phyloP scores from a whole-genome alignment of 2,329 filamentous ascomycete genomes.

The Fusarium mangiferae region DNA sequence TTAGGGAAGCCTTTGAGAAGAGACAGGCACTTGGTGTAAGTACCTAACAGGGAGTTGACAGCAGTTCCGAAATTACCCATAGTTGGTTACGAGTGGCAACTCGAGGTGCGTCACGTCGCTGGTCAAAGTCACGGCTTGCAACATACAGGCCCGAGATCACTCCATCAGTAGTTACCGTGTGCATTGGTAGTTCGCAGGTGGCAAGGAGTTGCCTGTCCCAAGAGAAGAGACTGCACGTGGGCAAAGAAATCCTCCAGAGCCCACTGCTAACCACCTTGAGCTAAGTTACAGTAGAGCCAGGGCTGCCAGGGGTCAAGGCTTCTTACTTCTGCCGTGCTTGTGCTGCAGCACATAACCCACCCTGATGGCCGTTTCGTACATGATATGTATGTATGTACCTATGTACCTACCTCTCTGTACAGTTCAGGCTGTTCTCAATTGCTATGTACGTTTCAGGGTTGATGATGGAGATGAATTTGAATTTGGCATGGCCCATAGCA shows the following conservation, averaged over 20 bases:
- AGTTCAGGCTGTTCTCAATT: no score
- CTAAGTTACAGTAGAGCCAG: neutral
- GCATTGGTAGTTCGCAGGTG: conserved; percentile 30
- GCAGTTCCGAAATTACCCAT: conserved; percentile 56
- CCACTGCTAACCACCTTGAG: neutral
- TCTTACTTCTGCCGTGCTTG: neutral
- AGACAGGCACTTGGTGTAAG: conserved; percentile 58
- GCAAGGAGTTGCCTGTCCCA: conserved; percentile 3
- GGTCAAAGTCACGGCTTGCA: conserved; percentile 11
- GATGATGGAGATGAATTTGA: neutral
- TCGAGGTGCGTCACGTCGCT: neutral
- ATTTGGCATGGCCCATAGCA: conserved; percentile 3
- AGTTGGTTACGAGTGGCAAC: neutral
- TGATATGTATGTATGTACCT: no score
- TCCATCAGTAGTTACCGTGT: conserved; percentile 18
- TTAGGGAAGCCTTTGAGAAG: conserved; percentile 52
- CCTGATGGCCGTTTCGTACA: no score
- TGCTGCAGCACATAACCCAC: no score
- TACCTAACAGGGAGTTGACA: conserved; percentile 57
- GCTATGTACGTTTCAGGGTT: no score
- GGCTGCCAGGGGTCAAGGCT: neutral
- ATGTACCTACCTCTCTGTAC: no score
- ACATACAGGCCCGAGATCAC: conserved; percentile 4
- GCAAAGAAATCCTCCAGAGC: conserved; percentile 3
- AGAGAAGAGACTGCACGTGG: conserved; percentile 40